phyloP scores from a whole-genome alignment of 2,329 filamentous ascomycete genomes.

The Fusarium sp. region DNA sequence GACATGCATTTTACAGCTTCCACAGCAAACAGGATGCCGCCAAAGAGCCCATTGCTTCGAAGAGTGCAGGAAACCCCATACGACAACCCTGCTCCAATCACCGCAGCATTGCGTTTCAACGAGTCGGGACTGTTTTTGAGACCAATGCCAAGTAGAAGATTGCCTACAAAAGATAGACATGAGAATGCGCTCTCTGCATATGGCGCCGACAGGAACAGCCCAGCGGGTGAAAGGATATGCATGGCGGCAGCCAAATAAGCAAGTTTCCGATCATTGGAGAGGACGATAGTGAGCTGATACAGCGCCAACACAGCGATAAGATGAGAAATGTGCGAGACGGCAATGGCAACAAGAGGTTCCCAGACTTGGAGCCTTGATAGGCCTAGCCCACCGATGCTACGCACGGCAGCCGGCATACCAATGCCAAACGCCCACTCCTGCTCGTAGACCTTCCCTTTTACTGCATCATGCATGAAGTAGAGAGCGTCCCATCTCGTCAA shows the following conservation, averaged over 20 bases:
- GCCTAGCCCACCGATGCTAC: conserved; percentile 46
- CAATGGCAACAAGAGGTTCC: conserved; percentile 70
- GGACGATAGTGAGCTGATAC: conserved; percentile 71
- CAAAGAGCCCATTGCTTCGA: conserved; percentile 88
- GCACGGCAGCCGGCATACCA: conserved; percentile 61
- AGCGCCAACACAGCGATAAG: conserved; percentile 80
- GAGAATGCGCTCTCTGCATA: conserved; percentile 87
- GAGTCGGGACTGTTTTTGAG: conserved; percentile 46
- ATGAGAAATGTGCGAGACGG: conserved; percentile 80
- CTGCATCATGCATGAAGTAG: conserved; percentile 76
- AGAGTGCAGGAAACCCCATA: conserved; percentile 82
- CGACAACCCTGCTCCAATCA: conserved; percentile 72
- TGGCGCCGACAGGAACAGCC: conserved; percentile 88
- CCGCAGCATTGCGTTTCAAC: conserved; percentile 59
- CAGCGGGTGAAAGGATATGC: conserved; percentile 88
- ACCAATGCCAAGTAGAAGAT: conserved; percentile 74
- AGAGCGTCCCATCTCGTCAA: conserved; percentile 85
- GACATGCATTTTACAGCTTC: conserved; percentile 62
- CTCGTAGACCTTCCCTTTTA: conserved; percentile 77
- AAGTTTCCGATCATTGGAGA: conserved; percentile 66
- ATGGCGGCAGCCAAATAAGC: conserved; percentile 78
- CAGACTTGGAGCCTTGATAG: conserved; percentile 32
- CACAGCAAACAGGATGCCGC: conserved; percentile 80
- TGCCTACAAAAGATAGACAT: conserved; percentile 80
- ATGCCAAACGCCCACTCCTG: conserved; percentile 87